A percentile compares a stretch with the other conserved stretches of the same genome.
Evolutionary conservation across 192 early-diverging fungal genomes (phyloP).

Genomic region (Allomyces macrogynus): DNA sequence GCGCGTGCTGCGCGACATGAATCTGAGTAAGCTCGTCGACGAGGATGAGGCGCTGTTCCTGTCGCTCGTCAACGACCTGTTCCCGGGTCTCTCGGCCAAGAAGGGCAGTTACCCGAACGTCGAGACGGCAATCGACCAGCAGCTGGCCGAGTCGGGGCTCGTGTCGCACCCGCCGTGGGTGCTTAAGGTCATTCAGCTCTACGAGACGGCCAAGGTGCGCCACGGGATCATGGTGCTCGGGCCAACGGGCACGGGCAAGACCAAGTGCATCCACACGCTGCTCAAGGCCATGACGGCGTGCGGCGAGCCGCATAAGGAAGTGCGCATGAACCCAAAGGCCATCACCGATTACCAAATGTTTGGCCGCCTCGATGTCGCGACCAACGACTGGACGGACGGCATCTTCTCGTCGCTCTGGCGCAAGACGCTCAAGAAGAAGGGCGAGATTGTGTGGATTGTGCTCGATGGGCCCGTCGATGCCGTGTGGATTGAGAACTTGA

Average conservation of each 20-base stretch:
- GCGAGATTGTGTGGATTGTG: slow-evolving; percentile 92
- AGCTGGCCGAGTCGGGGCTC: slow-evolving; percentile 50
- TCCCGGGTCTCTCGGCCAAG: slow-evolving; percentile 70
- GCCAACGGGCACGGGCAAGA: slow-evolving; percentile 90
- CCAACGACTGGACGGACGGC: slow-evolving; percentile 98
- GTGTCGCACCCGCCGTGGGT: slow-evolving; percentile 67
- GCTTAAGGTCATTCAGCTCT: slow-evolving; percentile 93
- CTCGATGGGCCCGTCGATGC: slow-evolving; percentile 99
- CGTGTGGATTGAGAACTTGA: slow-evolving; percentile 99
- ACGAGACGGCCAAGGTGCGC: slow-evolving; percentile 93
- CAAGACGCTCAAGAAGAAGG: slow-evolving; percentile 88
- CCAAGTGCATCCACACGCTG: slow-evolving; percentile 74
- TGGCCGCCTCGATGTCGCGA: slow-evolving; percentile 86
- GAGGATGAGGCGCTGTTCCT: slow-evolving; percentile 78
- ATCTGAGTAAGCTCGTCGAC: slow-evolving; percentile 90
- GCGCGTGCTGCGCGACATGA: slow-evolving; percentile 87
- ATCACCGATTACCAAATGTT: slow-evolving; percentile 92
- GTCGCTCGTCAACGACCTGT: slow-evolving; percentile 74
- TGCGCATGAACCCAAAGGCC: slow-evolving; percentile 98
- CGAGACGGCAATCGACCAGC: slow-evolving; percentile 45
- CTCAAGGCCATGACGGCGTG: slow-evolving; percentile 82
- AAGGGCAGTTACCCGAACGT: slow-evolving; percentile 58
- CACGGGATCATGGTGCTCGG: slow-evolving; percentile 99
- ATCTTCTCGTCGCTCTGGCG: slow-evolving; percentile 91
- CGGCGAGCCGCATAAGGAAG: slow-evolving; percentile 65